phyloP scores from a whole-genome alignment of 2,329 filamentous ascomycete species.

The Neofusicoccum cordaticola region DNA sequence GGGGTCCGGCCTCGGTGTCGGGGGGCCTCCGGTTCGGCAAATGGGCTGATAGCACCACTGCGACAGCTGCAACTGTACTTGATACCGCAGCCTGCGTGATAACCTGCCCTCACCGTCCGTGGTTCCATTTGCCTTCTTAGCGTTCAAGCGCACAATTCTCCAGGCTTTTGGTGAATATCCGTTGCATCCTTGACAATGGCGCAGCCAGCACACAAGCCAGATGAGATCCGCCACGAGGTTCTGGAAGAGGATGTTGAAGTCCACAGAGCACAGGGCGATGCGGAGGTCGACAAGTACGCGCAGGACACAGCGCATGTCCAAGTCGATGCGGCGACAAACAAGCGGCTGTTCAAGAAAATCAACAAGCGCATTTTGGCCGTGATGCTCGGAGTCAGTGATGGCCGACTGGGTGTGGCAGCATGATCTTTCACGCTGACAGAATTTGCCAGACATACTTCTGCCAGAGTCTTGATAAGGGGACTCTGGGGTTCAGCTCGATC shows the following conservation, averaged over 20 bases:
- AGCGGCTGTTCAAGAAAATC: constrained; percentile 21
- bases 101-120: too few species aligned
- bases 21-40: neutral
- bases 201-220: neutral
- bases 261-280: neutral
- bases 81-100: too few species aligned
- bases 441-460: constrained; percentile 50
- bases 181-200: neutral
- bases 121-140: neutral
- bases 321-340: constrained; percentile 22
- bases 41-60: too few species aligned
- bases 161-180: too few species aligned
- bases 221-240: neutral
- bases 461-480: constrained; percentile 62
- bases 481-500: constrained; percentile 59
- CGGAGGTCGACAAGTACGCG: neutral
- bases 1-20: neutral
- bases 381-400: constrained; percentile 15
- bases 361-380: constrained; percentile 22
- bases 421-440: neutral
- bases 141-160: neutral
- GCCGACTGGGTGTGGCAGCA: neutral
- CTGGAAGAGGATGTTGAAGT: neutral
- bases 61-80: too few species aligned
- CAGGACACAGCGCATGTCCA: neutral